Base-by-base conservation (phyloP, 345 rosid genomes). In the Rhizophora apiculata region DNA sequence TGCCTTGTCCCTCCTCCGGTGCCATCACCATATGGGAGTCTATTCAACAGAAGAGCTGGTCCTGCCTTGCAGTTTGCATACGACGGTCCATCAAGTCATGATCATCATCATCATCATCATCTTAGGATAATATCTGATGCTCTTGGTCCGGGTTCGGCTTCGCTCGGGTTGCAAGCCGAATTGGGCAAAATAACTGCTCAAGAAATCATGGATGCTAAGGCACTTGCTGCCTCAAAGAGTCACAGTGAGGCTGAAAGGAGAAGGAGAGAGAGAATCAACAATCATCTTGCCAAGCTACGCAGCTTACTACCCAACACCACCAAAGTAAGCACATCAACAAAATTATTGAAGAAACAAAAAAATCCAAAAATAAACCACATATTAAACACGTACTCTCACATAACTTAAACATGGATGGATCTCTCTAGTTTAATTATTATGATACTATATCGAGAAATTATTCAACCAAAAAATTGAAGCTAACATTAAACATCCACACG, bases 191-290 rank as follows among this genome's bases (percentile, higher is more conserved):
- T 92, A 94, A 87, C 91, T 46, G 91, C 96, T 20, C 99, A 95
- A 79, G 98, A 92, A 79, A 86, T 95, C 55, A 88, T 95, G 92
- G 99, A 95, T 22, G 99, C 99, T 8, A 95, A 95, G 79, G 99
- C 99, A 37, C 90, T 95, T 8, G 99, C 98, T 70, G 99, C 99
- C 34, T 95, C 99, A 5, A 92, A 90, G 75, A 92, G 96, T 74
- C 99, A 95, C 77, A 95, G 99, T 69, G 99, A 92, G 68, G 97
- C 99, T 56, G 99, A 95, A 79, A 87, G 99, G 82, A 81, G 98
- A 73, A 66, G 99, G 80, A 82, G 99, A 69, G 96, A 95, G 63
- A 87, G 99, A 78, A 95, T 95, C 84, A 95, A 95, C 81, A 95
- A 87, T 74, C 99, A 95, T 76, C 88, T 95, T 22, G 93, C 97